Percentiles rank a stretch among this genome's conserved stretches.
Evolutionary conservation across 768 basidiomycete species (phyloP).

Genomic region (Mycena pura): DNA sequence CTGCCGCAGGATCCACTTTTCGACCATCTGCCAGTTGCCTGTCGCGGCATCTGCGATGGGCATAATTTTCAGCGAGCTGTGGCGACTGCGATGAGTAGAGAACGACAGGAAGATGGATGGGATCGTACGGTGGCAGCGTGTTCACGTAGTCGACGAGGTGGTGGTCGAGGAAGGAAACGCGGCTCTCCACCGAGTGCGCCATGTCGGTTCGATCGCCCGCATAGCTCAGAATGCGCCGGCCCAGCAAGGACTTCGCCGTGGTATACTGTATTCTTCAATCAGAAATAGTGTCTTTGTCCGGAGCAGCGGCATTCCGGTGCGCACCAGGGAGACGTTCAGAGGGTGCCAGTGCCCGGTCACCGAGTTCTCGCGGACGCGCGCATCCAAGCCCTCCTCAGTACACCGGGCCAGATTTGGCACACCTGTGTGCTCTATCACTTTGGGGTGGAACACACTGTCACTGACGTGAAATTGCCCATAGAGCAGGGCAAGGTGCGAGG

Average conservation of each 20-base stretch:
- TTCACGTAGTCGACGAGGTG: conserved; percentile 19
- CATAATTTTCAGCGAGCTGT: background rate
- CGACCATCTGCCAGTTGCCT: background rate
- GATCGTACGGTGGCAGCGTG: conserved; percentile 18
- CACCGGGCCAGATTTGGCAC: too few relatives aligned
- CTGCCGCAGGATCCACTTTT: conserved; percentile 22
- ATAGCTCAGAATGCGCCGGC: conserved; percentile 4
- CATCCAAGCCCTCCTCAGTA: conserved; percentile 2
- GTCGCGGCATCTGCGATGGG: background rate
- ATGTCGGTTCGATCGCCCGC: conserved; percentile 17
- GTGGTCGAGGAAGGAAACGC: conserved; percentile 21
- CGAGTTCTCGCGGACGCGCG: conserved; percentile 7
- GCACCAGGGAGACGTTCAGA: conserved; percentile 1
- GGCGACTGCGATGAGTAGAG: background rate
- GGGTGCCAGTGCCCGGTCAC: conserved; percentile 6
- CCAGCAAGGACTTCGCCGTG: conserved; percentile 3
- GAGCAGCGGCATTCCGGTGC: background rate
- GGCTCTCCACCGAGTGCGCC: conserved; percentile 16
- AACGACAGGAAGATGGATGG: background rate
- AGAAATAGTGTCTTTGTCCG: background rate
- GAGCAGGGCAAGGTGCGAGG: too few relatives aligned
- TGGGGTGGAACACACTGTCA: too few relatives aligned
- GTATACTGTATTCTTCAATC: conserved; percentile 9
- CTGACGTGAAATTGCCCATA: too few relatives aligned
- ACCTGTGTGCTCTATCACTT: too few relatives aligned